phyloP scores from a whole-genome alignment of 2,329 filamentous ascomycete species.

The Rutstroemia sp. region DNA sequence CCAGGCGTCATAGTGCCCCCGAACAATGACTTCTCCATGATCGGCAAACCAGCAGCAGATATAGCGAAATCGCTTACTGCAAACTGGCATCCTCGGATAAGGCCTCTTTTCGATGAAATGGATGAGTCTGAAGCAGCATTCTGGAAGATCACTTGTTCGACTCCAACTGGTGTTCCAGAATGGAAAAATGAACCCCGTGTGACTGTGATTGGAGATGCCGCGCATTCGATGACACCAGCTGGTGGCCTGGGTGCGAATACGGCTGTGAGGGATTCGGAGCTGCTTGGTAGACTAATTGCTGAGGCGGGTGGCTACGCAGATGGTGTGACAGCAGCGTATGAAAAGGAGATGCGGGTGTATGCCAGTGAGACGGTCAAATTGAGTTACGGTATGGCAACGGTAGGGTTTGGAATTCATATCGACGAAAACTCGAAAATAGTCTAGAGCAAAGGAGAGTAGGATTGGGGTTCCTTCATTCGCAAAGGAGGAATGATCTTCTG shows the following conservation, averaged over 20 bases:
- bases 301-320: conserved; percentile 47
- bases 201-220: conserved; percentile 51
- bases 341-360: conserved; percentile 55
- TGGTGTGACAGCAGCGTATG: conserved; percentile 49
- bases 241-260: conserved; percentile 51
- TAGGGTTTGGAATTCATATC: too few species aligned
- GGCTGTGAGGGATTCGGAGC: conserved; percentile 45
- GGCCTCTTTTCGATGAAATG: conserved; percentile 52
- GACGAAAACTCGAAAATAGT: too few species aligned
- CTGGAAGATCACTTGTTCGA: conserved; percentile 60
- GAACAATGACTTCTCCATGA: too few species aligned
- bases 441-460: too few species aligned
- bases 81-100: conserved; percentile 35
- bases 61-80: too few species aligned
- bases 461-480: too few species aligned
- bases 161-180: conserved; percentile 49
- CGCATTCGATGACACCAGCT: conserved; percentile 50
- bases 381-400: conserved; percentile 38
- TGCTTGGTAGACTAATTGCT: conserved; percentile 43
- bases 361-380: conserved; percentile 45
- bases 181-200: conserved; percentile 53
- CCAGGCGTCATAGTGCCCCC: too few species aligned
- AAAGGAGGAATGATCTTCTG: too few species aligned
- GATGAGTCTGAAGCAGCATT: conserved; percentile 49
- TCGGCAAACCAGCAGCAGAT: too few species aligned